Evolutionary conservation across 805 yeast species (phyloP).

Genomic region (Yamadazyma endophytica): DNA sequence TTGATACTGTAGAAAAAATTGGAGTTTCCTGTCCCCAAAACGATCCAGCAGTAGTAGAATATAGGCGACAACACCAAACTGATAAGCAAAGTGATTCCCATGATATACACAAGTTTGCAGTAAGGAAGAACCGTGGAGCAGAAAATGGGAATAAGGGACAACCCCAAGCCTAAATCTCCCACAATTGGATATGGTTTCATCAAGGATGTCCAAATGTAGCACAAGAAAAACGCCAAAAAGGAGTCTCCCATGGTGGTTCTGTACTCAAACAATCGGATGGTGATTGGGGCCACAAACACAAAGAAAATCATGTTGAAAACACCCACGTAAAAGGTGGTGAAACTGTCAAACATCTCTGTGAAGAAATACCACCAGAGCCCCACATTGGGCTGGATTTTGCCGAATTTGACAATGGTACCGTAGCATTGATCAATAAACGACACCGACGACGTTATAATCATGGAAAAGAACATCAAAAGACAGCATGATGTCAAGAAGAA

Average conservation of each 20-base stretch:
- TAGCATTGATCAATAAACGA: slow-evolving; percentile 37
- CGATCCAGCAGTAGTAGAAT: slow-evolving; percentile 92
- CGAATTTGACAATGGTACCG: slow-evolving; percentile 54
- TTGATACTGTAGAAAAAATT: slow-evolving; percentile 96
- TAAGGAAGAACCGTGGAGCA: slow-evolving; percentile 43
- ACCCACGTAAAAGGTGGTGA: slow-evolving; percentile 75
- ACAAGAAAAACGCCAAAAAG: slow-evolving; percentile 48
- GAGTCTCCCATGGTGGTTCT: slow-evolving; percentile 40
- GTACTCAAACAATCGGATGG: slow-evolving; percentile 55
- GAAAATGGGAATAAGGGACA: slow-evolving; percentile 39
- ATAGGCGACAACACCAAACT: slow-evolving; percentile 74
- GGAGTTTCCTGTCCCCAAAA: slow-evolving; percentile 90
- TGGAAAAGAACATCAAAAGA: slow-evolving; percentile 23
- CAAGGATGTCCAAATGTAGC: slow-evolving; percentile 46
- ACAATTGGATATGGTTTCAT: slow-evolving; percentile 84
- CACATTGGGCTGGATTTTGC: slow-evolving; percentile 79
- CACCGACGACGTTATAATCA: slow-evolving; percentile 21
- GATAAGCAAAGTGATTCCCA: slow-evolving; percentile 44
- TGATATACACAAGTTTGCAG: slow-evolving; percentile 43
- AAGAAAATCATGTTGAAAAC: slow-evolving; percentile 75
- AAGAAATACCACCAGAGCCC: slow-evolving; percentile 99
- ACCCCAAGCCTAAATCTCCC: slow-evolving; percentile 59
- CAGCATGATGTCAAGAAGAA: slow-evolving; percentile 13
- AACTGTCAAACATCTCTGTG: slow-evolving; percentile 90
- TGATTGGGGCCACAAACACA: slow-evolving; percentile 67